phyloP scores from a whole-genome alignment of 2,329 filamentous ascomycete genomes.

The Ophiostoma montium region DNA sequence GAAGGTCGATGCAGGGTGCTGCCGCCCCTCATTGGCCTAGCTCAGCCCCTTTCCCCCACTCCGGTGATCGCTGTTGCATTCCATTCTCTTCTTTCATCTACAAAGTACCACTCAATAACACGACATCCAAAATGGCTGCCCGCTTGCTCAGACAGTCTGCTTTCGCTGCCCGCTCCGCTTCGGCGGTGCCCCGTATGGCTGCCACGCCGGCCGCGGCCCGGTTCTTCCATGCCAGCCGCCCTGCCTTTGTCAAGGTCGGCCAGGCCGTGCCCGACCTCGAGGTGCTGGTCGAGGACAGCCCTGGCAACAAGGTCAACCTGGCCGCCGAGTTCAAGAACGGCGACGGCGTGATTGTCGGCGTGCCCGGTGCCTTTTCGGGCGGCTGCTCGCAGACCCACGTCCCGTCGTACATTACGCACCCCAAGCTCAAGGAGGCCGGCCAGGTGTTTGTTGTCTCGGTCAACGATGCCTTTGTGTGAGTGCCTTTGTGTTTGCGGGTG shows the following conservation, averaged over 20 bases:
- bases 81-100: too few species aligned
- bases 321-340: conserved; percentile 56
- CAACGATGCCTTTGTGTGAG: conserved; percentile 90
- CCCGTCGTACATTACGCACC: conserved; percentile 72
- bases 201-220: conserved; percentile 1
- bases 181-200: not conserved
- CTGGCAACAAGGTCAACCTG: conserved; percentile 82
- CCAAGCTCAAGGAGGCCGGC: conserved; percentile 64
- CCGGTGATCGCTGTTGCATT: too few species aligned
- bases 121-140: conserved; percentile 9
- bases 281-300: conserved; percentile 70
- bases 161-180: conserved; percentile 7
- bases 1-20: too few species aligned
- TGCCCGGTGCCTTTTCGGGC: conserved; percentile 61
- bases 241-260: conserved; percentile 56
- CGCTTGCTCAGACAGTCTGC: conserved; percentile 8
- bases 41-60: too few species aligned
- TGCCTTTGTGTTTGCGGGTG: conserved; percentile 8
- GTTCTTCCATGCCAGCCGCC: conserved; percentile 51
- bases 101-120: not conserved
- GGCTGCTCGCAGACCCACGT: conserved; percentile 54
- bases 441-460: conserved; percentile 82
- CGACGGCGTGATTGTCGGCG: conserved; percentile 72
- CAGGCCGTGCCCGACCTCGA: conserved; percentile 67
- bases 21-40: conserved; percentile 3